Base-by-base conservation (phyloP, 768 basidiomycete species). In the Collybia sp. region DNA sequence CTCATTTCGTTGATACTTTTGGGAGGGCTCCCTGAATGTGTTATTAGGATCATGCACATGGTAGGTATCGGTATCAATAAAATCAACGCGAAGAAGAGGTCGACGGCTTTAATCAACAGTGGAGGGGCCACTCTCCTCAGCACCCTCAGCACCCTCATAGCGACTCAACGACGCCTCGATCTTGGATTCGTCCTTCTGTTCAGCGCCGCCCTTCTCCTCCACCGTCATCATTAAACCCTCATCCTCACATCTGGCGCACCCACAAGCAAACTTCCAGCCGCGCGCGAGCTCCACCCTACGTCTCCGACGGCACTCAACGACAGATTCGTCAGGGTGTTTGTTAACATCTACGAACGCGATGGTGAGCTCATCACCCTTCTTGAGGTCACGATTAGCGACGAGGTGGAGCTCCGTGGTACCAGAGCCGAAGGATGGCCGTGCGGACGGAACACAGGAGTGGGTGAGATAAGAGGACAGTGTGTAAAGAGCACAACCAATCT, bases 191-290 rank as follows among this genome's bases (percentile, higher is more conserved):
- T 85, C 83, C 54, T 64, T 66, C 46, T 64, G 62, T 10, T 63
- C 51, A 15, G 55, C 52, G 6, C 61, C 63, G 25, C 61, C 60
- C 30, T 62, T 61, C 45, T 67, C 63, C 36, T 65, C 63, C 2
- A 52, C 55, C 10, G 59, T 58, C 56, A 70, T 57, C 32, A 62
- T 58, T 42, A 66, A 59, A 5, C 61, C 73, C 60, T 92, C 89
- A 44, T 65, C 68, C 32, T 63, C 58, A 58, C 90, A 92, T 37
- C 79, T 75, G 44, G 71, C 63, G 59, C 90, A 93, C 42, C 68
- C 62, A 57, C 90, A 93, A 10, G 85, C 80, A 59, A 92, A 90
- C 47, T 75, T 72, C 90, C 90, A 93, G 30, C 90, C 89, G 36
- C 85, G 75, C 17, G 78, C 87, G 32, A 93, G 75, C 68, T 89